Evolutionary conservation across 164 flowering plant genomes (phyloP).

Genomic region (Nymphaea thermarum): DNA sequence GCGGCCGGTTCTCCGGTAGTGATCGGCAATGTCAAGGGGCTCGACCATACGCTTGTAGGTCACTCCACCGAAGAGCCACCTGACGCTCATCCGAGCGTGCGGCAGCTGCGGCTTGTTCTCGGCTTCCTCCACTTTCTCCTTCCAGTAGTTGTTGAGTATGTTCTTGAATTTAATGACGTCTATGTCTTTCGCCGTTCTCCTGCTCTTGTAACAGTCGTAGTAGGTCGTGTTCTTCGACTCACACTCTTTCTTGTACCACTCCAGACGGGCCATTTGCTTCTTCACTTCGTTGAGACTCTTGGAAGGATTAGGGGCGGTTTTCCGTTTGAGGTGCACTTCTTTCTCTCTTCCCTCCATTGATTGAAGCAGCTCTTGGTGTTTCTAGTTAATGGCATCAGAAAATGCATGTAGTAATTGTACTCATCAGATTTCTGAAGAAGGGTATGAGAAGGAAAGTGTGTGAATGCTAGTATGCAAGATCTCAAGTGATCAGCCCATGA

Average conservation of each 20-base stretch:
- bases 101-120: background rate
- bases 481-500: no score
- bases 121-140: background rate
- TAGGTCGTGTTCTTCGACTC: background rate
- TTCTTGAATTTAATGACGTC: background rate
- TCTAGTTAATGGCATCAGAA: no score
- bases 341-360: background rate
- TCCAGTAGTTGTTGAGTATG: background rate
- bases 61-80: background rate
- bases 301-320: background rate
- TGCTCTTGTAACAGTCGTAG: background rate
- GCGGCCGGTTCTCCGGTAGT: no score
- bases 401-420: no score
- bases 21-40: background rate
- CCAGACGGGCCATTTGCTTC: background rate
- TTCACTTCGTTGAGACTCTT: background rate
- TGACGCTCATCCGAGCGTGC: background rate
- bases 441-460: no score
- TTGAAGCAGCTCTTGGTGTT: background rate
- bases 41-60: background rate
- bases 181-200: background rate
- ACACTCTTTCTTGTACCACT: background rate
- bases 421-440: no score
- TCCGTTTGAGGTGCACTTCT: background rate
- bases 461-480: no score